Evolutionary conservation across 257 asterid species (phyloP).

Genomic region (Ligustrum vulgare): DNA sequence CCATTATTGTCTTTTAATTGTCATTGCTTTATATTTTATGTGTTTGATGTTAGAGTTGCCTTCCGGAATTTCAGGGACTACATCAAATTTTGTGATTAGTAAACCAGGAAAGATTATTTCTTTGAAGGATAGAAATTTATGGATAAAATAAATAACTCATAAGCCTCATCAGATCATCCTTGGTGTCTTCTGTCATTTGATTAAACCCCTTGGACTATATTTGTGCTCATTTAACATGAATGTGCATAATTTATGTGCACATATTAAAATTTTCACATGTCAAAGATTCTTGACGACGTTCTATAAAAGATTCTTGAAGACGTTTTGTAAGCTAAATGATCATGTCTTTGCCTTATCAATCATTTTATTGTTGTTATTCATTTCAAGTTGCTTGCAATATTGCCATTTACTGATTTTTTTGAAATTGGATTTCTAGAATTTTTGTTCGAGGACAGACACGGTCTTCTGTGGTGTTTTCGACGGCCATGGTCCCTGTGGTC

Average conservation of each 20-base stretch:
- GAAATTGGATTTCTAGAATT: constrained; percentile 61
- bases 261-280: not conserved
- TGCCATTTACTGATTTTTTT: constrained; percentile 8
- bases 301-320: not conserved
- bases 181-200: not conserved
- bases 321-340: not conserved
- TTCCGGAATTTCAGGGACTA: not conserved
- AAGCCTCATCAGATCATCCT: not conserved
- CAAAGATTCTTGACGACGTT: not conserved
- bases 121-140: not conserved
- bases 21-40: not conserved
- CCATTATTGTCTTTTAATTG: not conserved
- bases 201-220: not conserved
- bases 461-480: constrained; percentile 95
- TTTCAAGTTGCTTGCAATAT: constrained; percentile 12
- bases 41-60: not conserved
- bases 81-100: not conserved
- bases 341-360: not conserved
- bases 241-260: not conserved
- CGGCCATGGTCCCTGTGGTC: constrained; percentile 94
- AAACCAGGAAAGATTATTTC: not conserved
- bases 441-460: constrained; percentile 81
- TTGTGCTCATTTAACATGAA: not conserved
- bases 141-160: not conserved
- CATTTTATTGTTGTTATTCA: not conserved